Evolutionary conservation across 495 filamentous ascomycete species (phyloP).

Genomic region (Aspergillus cavernicola): DNA sequence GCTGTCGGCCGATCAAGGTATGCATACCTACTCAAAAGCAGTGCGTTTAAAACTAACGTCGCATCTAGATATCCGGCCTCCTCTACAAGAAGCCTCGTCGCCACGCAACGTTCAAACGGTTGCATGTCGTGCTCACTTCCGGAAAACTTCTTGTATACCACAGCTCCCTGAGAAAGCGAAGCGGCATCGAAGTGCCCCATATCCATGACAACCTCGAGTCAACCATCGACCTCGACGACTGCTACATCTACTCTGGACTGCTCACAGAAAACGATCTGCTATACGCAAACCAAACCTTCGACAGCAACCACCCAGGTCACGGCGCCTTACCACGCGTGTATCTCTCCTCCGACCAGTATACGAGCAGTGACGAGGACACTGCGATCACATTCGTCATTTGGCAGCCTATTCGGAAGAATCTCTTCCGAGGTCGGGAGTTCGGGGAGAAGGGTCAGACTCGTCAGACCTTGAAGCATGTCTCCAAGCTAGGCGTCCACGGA

Average conservation of each 20-base stretch:
- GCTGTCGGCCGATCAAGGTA: conserved; percentile 63
- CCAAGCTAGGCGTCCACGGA: conserved; percentile 57
- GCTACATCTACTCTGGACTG: conserved; percentile 70
- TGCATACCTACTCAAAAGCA: not conserved
- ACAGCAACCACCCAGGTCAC: conserved; percentile 62
- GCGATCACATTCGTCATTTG: conserved; percentile 72
- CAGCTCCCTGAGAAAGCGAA: conserved; percentile 52
- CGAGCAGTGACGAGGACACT: conserved; percentile 64
- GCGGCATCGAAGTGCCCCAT: conserved; percentile 55
- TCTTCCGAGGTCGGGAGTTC: conserved; percentile 53
- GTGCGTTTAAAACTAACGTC: not conserved
- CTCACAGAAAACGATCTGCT: conserved; percentile 64
- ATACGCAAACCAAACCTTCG: conserved; percentile 67
- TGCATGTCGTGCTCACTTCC: conserved; percentile 58
- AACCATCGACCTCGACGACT: conserved; percentile 59
- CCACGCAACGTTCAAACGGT: conserved; percentile 59
- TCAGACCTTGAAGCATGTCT: conserved; percentile 46
- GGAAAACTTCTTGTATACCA: conserved; percentile 65
- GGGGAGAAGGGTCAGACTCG: conserved; percentile 41
- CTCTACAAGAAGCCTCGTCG: conserved; percentile 66
- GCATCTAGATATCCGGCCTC: conserved; percentile 53
- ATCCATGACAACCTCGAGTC: conserved; percentile 61
- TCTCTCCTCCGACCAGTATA: conserved; percentile 59
- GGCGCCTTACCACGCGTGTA: conserved; percentile 63
- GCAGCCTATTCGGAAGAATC: conserved; percentile 58